phyloP scores from a whole-genome alignment of 495 filamentous ascomycete species.

The Cudoniella acicularis region DNA sequence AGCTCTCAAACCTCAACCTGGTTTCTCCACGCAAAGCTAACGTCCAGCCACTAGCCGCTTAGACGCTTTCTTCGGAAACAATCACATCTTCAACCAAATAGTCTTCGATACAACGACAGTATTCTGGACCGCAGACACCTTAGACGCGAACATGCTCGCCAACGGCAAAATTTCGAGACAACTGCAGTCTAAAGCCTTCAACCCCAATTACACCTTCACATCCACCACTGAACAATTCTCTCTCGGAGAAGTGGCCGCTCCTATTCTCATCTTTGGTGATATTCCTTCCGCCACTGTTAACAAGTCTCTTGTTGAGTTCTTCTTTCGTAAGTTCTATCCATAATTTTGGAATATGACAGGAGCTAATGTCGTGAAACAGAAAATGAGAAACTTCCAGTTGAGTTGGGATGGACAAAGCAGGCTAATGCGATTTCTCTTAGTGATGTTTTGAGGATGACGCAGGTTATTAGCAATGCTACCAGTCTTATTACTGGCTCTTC shows the following conservation, averaged over 20 bases:
- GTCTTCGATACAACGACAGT: slow-evolving; percentile 36
- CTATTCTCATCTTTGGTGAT: slow-evolving; percentile 43
- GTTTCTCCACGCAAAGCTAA: not conserved
- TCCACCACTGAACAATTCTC: slow-evolving; percentile 33
- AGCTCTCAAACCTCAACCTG: not conserved
- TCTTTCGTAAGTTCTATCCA: slow-evolving; percentile 32
- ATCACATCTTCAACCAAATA: slow-evolving; percentile 41
- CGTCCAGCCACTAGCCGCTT: slow-evolving; percentile 17
- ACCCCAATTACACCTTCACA: slow-evolving; percentile 37
- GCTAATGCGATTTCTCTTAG: not conserved
- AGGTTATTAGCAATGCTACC: not conserved
- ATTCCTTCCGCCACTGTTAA: slow-evolving; percentile 30
- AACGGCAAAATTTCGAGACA: slow-evolving; percentile 41
- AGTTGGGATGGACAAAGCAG: not conserved
- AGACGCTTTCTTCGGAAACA: slow-evolving; percentile 41
- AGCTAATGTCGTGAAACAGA: not conserved
- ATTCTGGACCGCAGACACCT: slow-evolving; percentile 33
- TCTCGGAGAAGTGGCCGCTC: slow-evolving; percentile 40
- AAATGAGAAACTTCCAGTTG: slow-evolving; percentile 1
- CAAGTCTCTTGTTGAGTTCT: slow-evolving; percentile 35
- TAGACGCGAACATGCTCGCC: slow-evolving; percentile 37
- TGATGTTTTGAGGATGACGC: not conserved
- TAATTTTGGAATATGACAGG: not conserved
- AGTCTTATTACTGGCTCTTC: not conserved
- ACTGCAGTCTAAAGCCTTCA: slow-evolving; percentile 35